These are phyloP conservation scores for Globisporangium cystogenes DNA, from an alignment of 352 stramenopile species.

Conservation along the genomic window DNA sequence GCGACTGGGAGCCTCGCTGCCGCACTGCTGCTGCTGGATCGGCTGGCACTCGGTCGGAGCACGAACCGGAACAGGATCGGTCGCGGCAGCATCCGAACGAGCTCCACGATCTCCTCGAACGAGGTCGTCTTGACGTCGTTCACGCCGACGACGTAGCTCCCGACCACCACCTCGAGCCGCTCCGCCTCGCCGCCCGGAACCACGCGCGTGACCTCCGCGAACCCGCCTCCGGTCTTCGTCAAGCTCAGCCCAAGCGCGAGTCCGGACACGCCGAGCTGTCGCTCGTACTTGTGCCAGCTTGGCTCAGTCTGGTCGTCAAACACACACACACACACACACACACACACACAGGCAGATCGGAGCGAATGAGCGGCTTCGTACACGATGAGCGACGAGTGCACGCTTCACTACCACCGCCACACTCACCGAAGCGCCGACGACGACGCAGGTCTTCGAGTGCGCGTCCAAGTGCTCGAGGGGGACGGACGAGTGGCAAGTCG, in stretches of 20 bases:
- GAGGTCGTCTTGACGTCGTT: slow-evolving; percentile 46
- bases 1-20: not conserved
- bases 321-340: slow-evolving; percentile 1
- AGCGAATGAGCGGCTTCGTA: not conserved
- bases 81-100: slow-evolving; percentile 39
- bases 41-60: slow-evolving; percentile 20
- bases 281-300: slow-evolving; percentile 61
- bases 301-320: slow-evolving; percentile 16
- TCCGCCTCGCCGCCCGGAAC: slow-evolving; percentile 52
- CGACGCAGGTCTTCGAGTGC: slow-evolving; percentile 58
- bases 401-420: not conserved
- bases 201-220: slow-evolving; percentile 69
- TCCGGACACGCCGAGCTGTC: slow-evolving; percentile 32
- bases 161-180: slow-evolving; percentile 51
- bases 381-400: too few species aligned
- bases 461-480: slow-evolving; percentile 42
- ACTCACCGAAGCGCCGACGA: slow-evolving; percentile 35
- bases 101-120: slow-evolving; percentile 70
- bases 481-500: slow-evolving; percentile 45
- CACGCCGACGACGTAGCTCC: slow-evolving; percentile 70
- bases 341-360: slow-evolving; percentile 1
- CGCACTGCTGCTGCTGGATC: not conserved
- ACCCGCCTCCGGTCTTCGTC: slow-evolving; percentile 56
- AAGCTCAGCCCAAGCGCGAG: slow-evolving; percentile 65
- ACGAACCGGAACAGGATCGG: slow-evolving; percentile 71